Conservation (phyloP, 495 filamentous ascomycete genomes). For the Podospora anserina region DNA sequence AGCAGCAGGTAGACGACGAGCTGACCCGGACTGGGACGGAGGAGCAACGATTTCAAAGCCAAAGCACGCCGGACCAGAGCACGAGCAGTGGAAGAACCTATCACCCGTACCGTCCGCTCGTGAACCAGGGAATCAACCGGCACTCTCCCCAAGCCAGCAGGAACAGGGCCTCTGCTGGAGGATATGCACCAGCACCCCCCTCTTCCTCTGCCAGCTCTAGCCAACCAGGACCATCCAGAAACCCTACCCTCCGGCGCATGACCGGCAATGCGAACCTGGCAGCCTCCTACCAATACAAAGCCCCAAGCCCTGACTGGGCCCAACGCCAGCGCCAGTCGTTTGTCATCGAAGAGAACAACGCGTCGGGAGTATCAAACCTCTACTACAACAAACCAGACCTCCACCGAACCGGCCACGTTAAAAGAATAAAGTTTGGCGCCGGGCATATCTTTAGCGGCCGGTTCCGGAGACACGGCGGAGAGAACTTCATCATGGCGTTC, state of each 20-base stretch:
- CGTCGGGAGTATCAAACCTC: not conserved
- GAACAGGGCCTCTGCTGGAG: not conserved
- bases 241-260: too few species aligned
- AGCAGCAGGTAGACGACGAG: too few species aligned
- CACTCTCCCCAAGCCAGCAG: not conserved
- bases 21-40: too few species aligned
- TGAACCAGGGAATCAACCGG: not conserved
- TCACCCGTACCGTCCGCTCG: not conserved
- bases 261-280: not conserved
- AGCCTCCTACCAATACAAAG: not conserved
- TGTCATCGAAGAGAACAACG: not conserved
- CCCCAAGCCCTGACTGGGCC: not conserved
- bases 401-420: not conserved
- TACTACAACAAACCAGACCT: not conserved
- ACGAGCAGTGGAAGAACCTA: not conserved
- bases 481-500: not conserved
- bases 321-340: not conserved
- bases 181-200: too few species aligned
- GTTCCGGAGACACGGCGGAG: not conserved
- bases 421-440: not conserved
- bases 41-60: not conserved
- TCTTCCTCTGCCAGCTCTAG: not conserved
- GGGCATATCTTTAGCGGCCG: constrained; percentile 39
- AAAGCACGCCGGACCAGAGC: not conserved
- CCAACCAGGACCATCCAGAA: not conserved